Percentiles rank a stretch among this genome's conserved stretches.
phyloP scores from a whole-genome alignment of 179 eudicot genomes.

The Spergularia azorica region DNA sequence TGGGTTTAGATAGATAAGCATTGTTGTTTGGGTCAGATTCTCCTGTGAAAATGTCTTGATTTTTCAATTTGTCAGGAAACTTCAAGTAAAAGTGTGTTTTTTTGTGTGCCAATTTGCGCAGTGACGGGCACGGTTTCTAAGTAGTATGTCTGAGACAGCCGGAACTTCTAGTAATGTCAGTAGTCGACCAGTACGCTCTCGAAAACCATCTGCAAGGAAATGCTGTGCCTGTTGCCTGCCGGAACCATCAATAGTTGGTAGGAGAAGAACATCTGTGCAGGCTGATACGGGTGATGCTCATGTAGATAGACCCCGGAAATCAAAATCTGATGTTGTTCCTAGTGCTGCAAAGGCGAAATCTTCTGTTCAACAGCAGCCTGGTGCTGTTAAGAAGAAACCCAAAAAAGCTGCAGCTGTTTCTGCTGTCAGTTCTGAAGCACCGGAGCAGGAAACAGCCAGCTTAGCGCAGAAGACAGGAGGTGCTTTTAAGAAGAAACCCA shows the following conservation, averaged over 20 bases:
- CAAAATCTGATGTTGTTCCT: background rate
- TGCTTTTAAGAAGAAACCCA: conserved; percentile 7
- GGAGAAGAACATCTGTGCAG: conserved; percentile 4
- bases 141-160: background rate
- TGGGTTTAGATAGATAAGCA: background rate
- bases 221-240: conserved; percentile 27
- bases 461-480: background rate
- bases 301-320: background rate
- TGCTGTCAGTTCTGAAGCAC: background rate
- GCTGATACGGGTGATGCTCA: conserved; percentile 15
- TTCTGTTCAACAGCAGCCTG: background rate
- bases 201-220: conserved; percentile 23
- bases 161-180: background rate
- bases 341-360: conserved; percentile 11
- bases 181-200: conserved; percentile 7
- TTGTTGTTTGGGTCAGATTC: background rate
- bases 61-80: background rate
- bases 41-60: background rate
- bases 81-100: background rate
- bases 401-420: conserved; percentile 8
- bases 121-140: background rate
- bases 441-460: conserved; percentile 7
- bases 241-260: conserved; percentile 6
- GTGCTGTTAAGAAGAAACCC: conserved; percentile 10
- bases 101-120: background rate